Evolutionary conservation across 768 basidiomycete genomes (phyloP), one percentile per base, ranked within the genome.

Genomic region (Gloeopeniophorella convolvens): DNA sequence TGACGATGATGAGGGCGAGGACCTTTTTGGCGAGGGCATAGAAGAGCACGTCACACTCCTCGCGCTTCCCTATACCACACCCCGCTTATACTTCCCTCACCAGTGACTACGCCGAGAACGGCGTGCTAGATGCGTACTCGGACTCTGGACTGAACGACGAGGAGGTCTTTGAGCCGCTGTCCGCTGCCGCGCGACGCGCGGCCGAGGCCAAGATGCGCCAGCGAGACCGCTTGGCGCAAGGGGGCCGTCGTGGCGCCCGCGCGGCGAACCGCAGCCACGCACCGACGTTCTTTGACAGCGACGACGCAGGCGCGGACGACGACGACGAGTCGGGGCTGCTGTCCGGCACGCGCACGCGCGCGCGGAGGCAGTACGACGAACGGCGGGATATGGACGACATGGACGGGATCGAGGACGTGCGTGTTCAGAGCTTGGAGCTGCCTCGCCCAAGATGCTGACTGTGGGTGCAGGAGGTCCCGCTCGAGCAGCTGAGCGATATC

Each of bases 401-500:
- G 56, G 93, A 92, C 42, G 93, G 87, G 27, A 66, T 84, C 15
- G 92, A 92, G 48, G 90, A 93, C 60, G 91, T 89, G 52, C 52
- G 85, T 70, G 5, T 16, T 49, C 35, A 40, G 55, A 23, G 50
- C 28, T 18, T 35, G 30, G 21, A 6, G 13, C 20, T 31, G n/a
- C n/a, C 4, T 50, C 37, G 23, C 36, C 11, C 41, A n/a, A 11
- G 30, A 28, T 18, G 24, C 36, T 54, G 36, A 20, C 20, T 42
- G 28, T 40, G 40, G 12, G 30, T 50, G 12, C 62, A 96, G 90
- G 93, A 97, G 67, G 76, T 99, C 46, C 93, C 96, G 0, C 66
- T 96, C 35, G 95, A 98, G 64, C 91, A 99, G 70, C 74, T 99
- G 9, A 89, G 90, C 53, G 96, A 99, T 63, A 93, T 99, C 72